Percentiles rank a stretch among this genome's conserved stretches.
These are phyloP conservation scores for Starmerella floricola DNA, from an alignment of 805 yeast species.

Conservation along the genomic window DNA sequence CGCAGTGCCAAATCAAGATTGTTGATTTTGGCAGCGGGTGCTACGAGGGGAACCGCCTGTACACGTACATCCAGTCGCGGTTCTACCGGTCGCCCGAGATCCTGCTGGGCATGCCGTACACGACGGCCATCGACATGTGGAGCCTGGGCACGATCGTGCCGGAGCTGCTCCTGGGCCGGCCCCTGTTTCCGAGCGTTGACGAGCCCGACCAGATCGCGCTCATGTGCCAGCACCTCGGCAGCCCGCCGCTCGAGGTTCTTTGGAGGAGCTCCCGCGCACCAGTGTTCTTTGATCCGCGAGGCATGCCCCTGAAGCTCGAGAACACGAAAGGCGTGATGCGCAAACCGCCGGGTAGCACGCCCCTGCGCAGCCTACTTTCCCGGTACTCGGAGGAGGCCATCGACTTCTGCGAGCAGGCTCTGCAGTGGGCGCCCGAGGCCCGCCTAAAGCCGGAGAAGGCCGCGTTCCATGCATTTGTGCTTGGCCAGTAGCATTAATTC, in stretches of 20 bases:
- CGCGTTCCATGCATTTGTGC: constrained; percentile 27
- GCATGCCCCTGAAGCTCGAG: constrained; percentile 25
- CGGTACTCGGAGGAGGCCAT: constrained; percentile 16
- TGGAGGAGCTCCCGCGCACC: constrained; percentile 28
- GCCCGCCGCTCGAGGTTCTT: constrained; percentile 46
- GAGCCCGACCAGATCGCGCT: constrained; percentile 82
- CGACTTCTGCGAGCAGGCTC: constrained; percentile 42
- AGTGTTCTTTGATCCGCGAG: constrained; percentile 31
- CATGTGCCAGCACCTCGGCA: constrained; percentile 80
- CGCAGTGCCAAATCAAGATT: constrained; percentile 43
- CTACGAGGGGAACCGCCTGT: constrained; percentile 61
- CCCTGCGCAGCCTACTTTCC: constrained; percentile 11
- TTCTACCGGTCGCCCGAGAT: constrained; percentile 95
- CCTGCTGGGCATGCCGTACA: constrained; percentile 77
- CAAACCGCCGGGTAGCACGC: constrained; percentile 16
- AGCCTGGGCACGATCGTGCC: constrained; percentile 94
- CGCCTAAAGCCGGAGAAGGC: constrained; percentile 31
- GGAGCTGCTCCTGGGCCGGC: constrained; percentile 82
- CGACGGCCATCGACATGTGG: constrained; percentile 93
- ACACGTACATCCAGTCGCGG: constrained; percentile 89
- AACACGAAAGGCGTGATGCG: constrained; percentile 18
- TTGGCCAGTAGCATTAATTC: too few relatives aligned
- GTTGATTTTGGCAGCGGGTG: constrained; percentile 65
- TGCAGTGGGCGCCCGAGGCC: constrained; percentile 63
- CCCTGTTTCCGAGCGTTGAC: constrained; percentile 89